phyloP scores from a whole-genome alignment of 768 basidiomycete species.

The Lentinula boryana region DNA sequence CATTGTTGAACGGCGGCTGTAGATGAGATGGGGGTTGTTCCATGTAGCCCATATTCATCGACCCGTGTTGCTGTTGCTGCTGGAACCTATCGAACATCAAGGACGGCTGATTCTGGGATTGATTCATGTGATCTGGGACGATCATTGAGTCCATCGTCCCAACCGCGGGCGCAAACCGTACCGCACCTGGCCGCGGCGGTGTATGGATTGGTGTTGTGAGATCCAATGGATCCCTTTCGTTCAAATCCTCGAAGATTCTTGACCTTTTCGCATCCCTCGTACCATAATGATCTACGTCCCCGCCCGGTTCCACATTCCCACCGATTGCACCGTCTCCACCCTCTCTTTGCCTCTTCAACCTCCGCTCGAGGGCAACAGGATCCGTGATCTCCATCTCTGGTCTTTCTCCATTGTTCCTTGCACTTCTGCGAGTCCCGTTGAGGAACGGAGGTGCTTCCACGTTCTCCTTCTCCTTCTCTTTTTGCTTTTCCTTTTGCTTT shows the following conservation, averaged over 20 bases:
- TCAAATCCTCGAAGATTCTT: constrained; percentile 39
- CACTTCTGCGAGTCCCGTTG: constrained; percentile 61
- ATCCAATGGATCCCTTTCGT: constrained; percentile 50
- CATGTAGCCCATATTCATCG: not conserved
- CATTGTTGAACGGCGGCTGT: not conserved
- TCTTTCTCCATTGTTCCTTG: constrained; percentile 64
- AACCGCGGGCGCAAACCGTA: constrained; percentile 42
- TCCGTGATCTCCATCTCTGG: constrained; percentile 73
- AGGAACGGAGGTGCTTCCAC: constrained; percentile 20
- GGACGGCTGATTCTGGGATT: constrained; percentile 5
- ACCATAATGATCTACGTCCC: constrained; percentile 33
- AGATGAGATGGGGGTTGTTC: not conserved
- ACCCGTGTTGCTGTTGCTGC: not conserved
- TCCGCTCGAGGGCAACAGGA: constrained; percentile 66
- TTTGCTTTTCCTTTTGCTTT: constrained; percentile 51
- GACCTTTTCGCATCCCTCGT: constrained; percentile 54
- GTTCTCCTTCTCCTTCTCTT: constrained; percentile 46
- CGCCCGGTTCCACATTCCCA: constrained; percentile 44
- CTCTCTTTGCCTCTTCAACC: constrained; percentile 65
- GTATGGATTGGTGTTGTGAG: constrained; percentile 29
- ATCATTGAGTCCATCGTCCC: constrained; percentile 10
- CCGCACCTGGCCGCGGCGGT: constrained; percentile 21
- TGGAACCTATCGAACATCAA: constrained; percentile 9
- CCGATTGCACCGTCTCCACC: constrained; percentile 44
- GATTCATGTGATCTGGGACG: constrained; percentile 7